Conservation (phyloP, 805 yeast species). For the Kodamaea restingae region DNA sequence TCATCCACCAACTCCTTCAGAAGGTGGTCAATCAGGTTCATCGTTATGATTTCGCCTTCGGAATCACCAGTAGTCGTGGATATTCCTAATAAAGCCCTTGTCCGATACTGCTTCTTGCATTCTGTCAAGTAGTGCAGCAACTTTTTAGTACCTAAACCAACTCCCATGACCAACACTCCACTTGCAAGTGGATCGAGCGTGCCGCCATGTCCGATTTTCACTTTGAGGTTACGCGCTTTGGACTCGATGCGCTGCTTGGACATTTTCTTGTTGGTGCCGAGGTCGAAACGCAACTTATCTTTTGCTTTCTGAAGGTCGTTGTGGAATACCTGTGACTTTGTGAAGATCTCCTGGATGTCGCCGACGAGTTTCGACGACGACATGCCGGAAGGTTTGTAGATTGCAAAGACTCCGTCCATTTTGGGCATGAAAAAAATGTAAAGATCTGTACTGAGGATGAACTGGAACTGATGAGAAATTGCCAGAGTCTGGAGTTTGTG, state of each 20-base stretch:
- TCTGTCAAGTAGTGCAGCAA: slow-evolving; percentile 68
- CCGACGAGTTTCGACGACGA: slow-evolving; percentile 73
- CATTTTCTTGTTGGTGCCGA: slow-evolving; percentile 35
- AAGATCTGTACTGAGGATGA: too few relatives aligned
- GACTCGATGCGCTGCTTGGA: slow-evolving; percentile 48
- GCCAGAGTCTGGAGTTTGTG: too few relatives aligned
- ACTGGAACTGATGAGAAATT: too few relatives aligned
- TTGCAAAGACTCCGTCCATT: slow-evolving; percentile 93
- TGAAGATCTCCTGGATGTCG: slow-evolving; percentile 59
- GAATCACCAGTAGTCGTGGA: slow-evolving; percentile 92
- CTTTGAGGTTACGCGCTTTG: slow-evolving; percentile 50
- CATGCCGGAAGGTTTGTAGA: slow-evolving; percentile 83
- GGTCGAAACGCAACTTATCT: slow-evolving; percentile 40
- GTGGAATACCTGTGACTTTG: slow-evolving; percentile 54
- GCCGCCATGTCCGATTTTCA: slow-evolving; percentile 98
- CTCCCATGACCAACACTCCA: slow-evolving; percentile 89
- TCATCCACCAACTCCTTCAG: slow-evolving; percentile 47
- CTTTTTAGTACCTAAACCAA: slow-evolving; percentile 88
- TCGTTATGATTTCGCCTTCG: slow-evolving; percentile 75
- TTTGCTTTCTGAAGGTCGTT: slow-evolving; percentile 49
- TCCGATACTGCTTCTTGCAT: slow-evolving; percentile 74
- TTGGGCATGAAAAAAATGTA: slow-evolving; percentile 2
- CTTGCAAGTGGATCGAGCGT: slow-evolving; percentile 93
- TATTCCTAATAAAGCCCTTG: slow-evolving; percentile 82
- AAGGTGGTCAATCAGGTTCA: slow-evolving; percentile 54